Conservation (phyloP, 495 filamentous ascomycete species). For the Cryomyces antarcticus region DNA sequence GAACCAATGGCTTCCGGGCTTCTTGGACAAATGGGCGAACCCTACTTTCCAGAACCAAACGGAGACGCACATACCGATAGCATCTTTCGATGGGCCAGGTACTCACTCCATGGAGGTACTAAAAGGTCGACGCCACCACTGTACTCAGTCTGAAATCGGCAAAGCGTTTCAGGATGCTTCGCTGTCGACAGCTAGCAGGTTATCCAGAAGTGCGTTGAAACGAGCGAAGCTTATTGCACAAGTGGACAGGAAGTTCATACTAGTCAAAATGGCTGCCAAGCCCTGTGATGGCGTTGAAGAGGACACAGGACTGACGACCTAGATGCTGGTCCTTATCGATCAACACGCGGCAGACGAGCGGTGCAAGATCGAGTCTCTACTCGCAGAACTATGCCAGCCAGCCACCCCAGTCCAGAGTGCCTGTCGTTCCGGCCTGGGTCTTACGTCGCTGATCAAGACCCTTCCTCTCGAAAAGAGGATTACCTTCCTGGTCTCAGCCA, state of each 20-base stretch:
- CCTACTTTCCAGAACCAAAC: slow-evolving; percentile 12
- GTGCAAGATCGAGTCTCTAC: slow-evolving; percentile 53
- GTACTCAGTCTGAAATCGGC: slow-evolving; percentile 10
- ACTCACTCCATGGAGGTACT: background rate
- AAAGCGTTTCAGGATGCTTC: slow-evolving; percentile 15
- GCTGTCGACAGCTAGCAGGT: slow-evolving; percentile 23
- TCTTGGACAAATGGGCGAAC: slow-evolving; percentile 35
- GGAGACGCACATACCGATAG: no score
- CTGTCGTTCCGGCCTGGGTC: slow-evolving; percentile 9
- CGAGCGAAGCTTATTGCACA: slow-evolving; percentile 52
- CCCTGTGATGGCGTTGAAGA: background rate
- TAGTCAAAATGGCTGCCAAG: slow-evolving; percentile 31
- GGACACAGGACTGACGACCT: background rate
- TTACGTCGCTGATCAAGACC: slow-evolving; percentile 8
- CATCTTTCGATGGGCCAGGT: background rate
- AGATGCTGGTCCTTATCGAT: slow-evolving; percentile 57
- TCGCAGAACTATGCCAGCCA: slow-evolving; percentile 27
- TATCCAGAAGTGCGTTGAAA: slow-evolving; percentile 46
- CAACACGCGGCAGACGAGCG: slow-evolving; percentile 93
- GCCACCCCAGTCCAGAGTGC: background rate
- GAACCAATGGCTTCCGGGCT: slow-evolving; percentile 18
- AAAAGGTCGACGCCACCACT: slow-evolving; percentile 2
- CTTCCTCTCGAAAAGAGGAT: slow-evolving; percentile 29
- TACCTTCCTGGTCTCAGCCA: slow-evolving; percentile 34
- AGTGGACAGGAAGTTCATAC: slow-evolving; percentile 77